Base-by-base conservation (phyloP, 108 stramenopile genomes). In the Nitzschia palea region DNA sequence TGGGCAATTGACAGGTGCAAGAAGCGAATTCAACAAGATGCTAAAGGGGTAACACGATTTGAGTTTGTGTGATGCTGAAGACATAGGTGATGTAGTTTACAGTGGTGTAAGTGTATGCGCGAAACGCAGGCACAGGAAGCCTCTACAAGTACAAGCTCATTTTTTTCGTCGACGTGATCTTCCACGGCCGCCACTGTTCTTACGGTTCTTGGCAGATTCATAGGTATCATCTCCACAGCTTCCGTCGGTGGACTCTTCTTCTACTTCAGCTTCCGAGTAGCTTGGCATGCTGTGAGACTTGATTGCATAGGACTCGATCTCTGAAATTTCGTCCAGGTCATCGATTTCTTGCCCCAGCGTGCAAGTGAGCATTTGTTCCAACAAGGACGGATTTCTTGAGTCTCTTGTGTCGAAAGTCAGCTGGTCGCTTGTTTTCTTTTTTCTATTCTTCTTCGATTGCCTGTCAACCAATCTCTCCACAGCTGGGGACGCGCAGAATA, bases 281-380 rank as follows among this genome's bases (percentile, higher is more conserved):
- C 37, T 60, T 22, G 15, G 0, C 6, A n/a, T 22, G 55, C n/a
- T 32, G 48, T 18, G 15, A 14, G 29, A 34, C 20, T 60, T 60
- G 4, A 8, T 20, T n/a, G n/a, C n/a, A 28, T 14, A 55, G 2
- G 59, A 34, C 1, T 42, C 59, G 35, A n/a, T 8, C 20, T 60
- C 59, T 8, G 59, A 60, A 22, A 60, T 40, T 22, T 60, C 59
- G 27, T 60, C 59, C 18, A 40, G 23, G 15, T 60, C 36, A 6
- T 56, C 55, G 2, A 60, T 40, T 43, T 60, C 59, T 23, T 53
- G 32, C 14, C 44, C 65, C 26, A 55, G 40, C 6, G 65, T 67
- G 25, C 65, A 67, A 27, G 53, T 67, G 31, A 67, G 35, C 53
- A 67, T 25, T 43, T 67, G 51, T 40, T 67, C 65, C 20, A 67